Evolutionary conservation across 345 rosid genomes (phyloP).

Genomic region (Streptanthus diversifolius): DNA sequence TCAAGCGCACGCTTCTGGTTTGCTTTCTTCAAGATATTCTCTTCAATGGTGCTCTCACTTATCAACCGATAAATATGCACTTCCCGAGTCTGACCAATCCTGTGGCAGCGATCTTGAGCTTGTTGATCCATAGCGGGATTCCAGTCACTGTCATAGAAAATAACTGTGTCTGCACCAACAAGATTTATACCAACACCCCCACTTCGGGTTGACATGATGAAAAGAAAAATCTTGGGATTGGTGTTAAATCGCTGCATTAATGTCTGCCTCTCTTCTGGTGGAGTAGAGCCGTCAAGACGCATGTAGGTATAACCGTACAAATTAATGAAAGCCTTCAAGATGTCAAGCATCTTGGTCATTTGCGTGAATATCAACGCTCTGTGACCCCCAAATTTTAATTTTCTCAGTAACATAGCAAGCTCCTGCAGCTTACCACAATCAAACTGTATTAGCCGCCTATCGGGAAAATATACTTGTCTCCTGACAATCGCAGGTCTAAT

Average conservation of each 20-base stretch:
- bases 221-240: constrained; percentile 93
- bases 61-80: constrained; percentile 94
- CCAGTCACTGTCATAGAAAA: constrained; percentile 99
- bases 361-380: constrained; percentile 97
- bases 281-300: constrained; percentile 99
- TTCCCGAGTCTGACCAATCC: constrained; percentile 99
- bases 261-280: constrained; percentile 98
- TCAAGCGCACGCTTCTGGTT: constrained; percentile 99
- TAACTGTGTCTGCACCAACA: constrained; percentile 99
- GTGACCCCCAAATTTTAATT: constrained; percentile 89
- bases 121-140: constrained; percentile 99
- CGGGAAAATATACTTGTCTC: constrained; percentile 95
- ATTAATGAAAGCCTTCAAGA: constrained; percentile 94
- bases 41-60: constrained; percentile 98
- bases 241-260: constrained; percentile 99
- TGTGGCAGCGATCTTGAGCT: constrained; percentile 99
- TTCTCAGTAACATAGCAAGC: constrained; percentile 85
- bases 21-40: constrained; percentile 95
- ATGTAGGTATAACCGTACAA: constrained; percentile 96
- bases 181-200: constrained; percentile 99
- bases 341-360: constrained; percentile 99
- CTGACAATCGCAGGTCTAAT: constrained; percentile 95
- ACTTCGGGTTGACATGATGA: constrained; percentile 97
- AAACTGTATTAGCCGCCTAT: constrained; percentile 95
- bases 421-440: constrained; percentile 99